These are phyloP conservation scores for Cornus controversa DNA, from an alignment of 148 eudicot genomes.

Conservation along the genomic window DNA sequence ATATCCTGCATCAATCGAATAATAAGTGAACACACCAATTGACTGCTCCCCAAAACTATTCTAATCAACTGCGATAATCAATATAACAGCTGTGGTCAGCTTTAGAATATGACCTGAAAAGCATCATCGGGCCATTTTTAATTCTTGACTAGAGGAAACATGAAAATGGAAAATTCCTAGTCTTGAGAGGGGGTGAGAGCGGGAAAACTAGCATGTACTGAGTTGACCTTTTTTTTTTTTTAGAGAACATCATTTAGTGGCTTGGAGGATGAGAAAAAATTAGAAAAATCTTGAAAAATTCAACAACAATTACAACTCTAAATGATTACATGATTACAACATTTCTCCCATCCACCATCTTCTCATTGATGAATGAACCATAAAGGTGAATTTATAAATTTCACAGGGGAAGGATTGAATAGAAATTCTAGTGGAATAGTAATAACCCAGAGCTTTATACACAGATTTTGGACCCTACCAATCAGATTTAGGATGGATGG, in stretches of 20 bases:
- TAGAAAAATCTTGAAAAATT: neutral
- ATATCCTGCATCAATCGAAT: constrained; percentile 60
- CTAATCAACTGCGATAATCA: neutral
- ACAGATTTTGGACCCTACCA: neutral
- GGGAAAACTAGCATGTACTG: neutral
- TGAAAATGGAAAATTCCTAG: neutral
- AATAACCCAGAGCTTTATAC: neutral
- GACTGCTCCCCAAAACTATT: no score
- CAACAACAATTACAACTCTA: neutral
- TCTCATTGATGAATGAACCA: no score
- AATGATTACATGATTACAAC: no score
- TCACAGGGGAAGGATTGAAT: no score
- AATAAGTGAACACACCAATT: neutral
- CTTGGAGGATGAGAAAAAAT: neutral
- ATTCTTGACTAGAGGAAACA: neutral
- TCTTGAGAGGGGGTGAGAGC: neutral
- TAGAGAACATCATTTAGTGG: neutral
- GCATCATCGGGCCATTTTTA: neutral
- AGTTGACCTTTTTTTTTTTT: neutral
- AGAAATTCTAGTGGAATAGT: no score
- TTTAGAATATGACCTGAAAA: neutral
- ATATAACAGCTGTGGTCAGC: no score
- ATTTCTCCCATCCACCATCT: no score
- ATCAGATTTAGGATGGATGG: neutral
- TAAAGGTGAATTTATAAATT: no score